Evolutionary conservation across 805 yeast species (phyloP).

Genomic region (Cyberlindnera veronae): DNA sequence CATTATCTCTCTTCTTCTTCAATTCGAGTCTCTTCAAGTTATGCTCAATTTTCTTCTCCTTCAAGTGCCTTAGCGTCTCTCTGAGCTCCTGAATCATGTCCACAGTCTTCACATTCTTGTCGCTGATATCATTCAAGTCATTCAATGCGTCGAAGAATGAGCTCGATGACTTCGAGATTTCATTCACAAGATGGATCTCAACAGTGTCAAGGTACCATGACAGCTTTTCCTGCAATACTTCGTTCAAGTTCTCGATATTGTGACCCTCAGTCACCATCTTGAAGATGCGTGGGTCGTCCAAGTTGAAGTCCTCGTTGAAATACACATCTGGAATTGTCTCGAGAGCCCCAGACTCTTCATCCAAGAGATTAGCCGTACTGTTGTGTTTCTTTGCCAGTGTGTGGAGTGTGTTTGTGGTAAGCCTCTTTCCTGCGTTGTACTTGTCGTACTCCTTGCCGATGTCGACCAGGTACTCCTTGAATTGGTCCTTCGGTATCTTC

Average conservation of each 20-base stretch:
- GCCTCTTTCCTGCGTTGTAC: conserved; percentile 39
- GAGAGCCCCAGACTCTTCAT: conserved; percentile 27
- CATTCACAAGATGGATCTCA: conserved; percentile 75
- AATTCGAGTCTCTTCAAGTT: conserved; percentile 50
- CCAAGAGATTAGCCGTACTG: conserved; percentile 16
- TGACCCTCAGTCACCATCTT: conserved; percentile 65
- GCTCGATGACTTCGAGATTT: conserved; percentile 79
- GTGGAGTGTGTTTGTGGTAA: conserved; percentile 35
- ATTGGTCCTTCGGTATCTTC: conserved; percentile 39
- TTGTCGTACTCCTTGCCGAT: conserved; percentile 43
- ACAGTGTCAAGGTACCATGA: conserved; percentile 82
- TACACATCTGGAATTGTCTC: conserved; percentile 65
- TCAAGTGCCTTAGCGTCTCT: conserved; percentile 41
- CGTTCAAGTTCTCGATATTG: conserved; percentile 46
- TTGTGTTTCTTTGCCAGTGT: conserved; percentile 16
- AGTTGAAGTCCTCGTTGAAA: conserved; percentile 62
- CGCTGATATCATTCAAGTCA: conserved; percentile 64
- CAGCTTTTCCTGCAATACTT: conserved; percentile 69
- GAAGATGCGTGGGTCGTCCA: conserved; percentile 87
- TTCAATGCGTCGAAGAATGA: conserved; percentile 83
- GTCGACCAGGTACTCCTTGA: conserved; percentile 42
- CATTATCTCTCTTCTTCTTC: conserved; percentile 52
- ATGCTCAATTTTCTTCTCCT: conserved; percentile 44
- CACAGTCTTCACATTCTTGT: conserved; percentile 50
- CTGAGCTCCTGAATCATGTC: conserved; percentile 44